Conservation (phyloP, 2,329 filamentous ascomycete genomes). For the Seiridium cupressi region DNA sequence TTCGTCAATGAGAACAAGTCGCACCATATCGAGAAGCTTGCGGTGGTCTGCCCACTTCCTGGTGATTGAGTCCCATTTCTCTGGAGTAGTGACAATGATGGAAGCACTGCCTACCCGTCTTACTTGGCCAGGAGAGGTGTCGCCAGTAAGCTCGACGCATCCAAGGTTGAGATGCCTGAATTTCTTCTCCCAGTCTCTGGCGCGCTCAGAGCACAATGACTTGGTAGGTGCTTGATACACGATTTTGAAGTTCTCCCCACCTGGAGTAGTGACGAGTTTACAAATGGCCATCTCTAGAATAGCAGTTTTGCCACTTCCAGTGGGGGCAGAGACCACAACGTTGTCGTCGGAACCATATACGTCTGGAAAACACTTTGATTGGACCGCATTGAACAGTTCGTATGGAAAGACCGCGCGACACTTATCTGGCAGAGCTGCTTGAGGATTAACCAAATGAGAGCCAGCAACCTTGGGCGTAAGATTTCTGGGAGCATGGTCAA, state of each 20-base stretch:
- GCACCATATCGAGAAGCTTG: constrained; percentile 71
- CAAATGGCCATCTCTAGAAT: constrained; percentile 82
- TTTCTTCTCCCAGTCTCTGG: constrained; percentile 75
- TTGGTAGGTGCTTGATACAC: constrained; percentile 86
- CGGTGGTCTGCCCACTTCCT: constrained; percentile 82
- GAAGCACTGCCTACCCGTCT: constrained; percentile 69
- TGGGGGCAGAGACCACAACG: constrained; percentile 77
- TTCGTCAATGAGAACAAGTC: constrained; percentile 82
- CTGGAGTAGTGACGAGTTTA: constrained; percentile 57
- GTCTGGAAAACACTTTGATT: constrained; percentile 72
- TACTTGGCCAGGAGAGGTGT: constrained; percentile 68
- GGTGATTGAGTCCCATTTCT: constrained; percentile 91
- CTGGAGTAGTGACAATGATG: constrained; percentile 84
- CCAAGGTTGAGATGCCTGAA: constrained; percentile 66
- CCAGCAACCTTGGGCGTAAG: constrained; percentile 35
- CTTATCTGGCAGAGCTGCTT: constrained; percentile 62
- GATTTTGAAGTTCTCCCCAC: constrained; percentile 68
- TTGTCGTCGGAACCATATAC: constrained; percentile 72
- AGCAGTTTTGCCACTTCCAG: constrained; percentile 81
- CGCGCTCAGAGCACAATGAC: constrained; percentile 74
- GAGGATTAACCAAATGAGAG: constrained; percentile 37
- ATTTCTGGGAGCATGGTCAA: constrained; percentile 21
- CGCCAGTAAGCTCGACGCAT: constrained; percentile 78
- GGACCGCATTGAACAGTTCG: constrained; percentile 75
- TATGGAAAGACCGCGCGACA: constrained; percentile 71